A percentile compares a stretch with the other conserved stretches of the same genome.
Conservation (phyloP, 2,329 filamentous ascomycete species). For the Beauveria asiatica region DNA sequence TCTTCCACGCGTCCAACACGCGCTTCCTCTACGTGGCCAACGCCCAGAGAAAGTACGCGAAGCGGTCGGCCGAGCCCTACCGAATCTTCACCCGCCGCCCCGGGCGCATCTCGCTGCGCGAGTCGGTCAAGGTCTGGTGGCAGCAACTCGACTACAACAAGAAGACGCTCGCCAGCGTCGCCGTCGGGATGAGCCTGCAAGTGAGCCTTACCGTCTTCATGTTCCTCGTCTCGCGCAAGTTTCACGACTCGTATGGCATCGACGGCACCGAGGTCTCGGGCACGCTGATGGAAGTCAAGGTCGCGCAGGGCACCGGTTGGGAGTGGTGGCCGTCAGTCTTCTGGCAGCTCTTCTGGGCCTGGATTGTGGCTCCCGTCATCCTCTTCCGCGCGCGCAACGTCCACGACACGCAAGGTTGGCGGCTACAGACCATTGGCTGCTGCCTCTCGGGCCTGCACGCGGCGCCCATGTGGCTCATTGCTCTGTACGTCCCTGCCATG, state of each 20-base stretch:
- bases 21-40: conserved; percentile 51
- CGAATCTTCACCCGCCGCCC: conserved; percentile 14
- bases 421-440: conserved; percentile 50
- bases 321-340: conserved; percentile 62
- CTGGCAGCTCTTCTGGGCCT: conserved; percentile 58
- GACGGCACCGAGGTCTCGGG: conserved; percentile 53
- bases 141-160: conserved; percentile 35
- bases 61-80: conserved; percentile 12
- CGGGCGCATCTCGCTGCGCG: conserved; percentile 16
- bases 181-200: conserved; percentile 46
- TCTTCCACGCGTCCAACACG: conserved; percentile 57
- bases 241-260: conserved; percentile 52
- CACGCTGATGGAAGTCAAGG: conserved; percentile 41
- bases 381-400: conserved; percentile 54
- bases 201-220: conserved; percentile 50
- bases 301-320: conserved; percentile 44
- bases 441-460: conserved; percentile 48
- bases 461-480: conserved; percentile 59
- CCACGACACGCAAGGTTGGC: conserved; percentile 58
- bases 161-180: conserved; percentile 42
- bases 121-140: conserved; percentile 28
- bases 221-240: conserved; percentile 57
- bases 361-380: conserved; percentile 51
- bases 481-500: conserved; percentile 44
- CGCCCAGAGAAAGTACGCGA: conserved; percentile 38